Evolutionary conservation across 2,329 filamentous ascomycete species (phyloP), one percentile per base, ranked within the genome.

Genomic region (Cladosporium velox): DNA sequence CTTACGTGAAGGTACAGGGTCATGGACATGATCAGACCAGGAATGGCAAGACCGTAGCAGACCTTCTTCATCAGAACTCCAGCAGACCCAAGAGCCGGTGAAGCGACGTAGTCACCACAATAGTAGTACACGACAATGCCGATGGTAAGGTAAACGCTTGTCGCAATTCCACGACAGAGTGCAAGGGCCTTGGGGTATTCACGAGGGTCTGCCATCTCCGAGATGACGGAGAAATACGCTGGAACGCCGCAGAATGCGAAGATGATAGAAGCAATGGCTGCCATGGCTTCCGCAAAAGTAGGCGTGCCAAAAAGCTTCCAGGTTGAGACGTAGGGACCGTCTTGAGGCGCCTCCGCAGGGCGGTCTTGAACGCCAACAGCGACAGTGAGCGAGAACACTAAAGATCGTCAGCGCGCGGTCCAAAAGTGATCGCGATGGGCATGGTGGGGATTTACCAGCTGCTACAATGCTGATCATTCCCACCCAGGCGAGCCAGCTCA

Each of bases 31-130:
- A 72, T 65, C 24, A 73, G 66, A 24, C 71, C 71, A 18, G 71
- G 71, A 15, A 73, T 55, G 3, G 71, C 71, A 49, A 73, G 76
- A 15, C 81, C 82, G 65, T 83, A 84, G 65, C 76, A 77, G 21
- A 82, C 73, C 70, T 80, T 82, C 76, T 83, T 83, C 67, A 81
- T 76, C 1, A 72, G 65, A 0, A 60, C 15, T 2, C 82, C 82
- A 1, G 81, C 82, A 30, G 79, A 82, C 10, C 81, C 82, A 10
- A 84, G 76, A 1, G 81, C 81, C 0, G 82, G 82, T 0, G 81
- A 83, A 1, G 81, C 78, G 6, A 84, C 79, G 59, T 78, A 82
- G 0, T 78, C 79, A 1, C 82, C 82, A 66, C 81, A 83, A 71
- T 74, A 84, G 69, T 78, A 79, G 72, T 84, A 84, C 1, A 84